Percentiles rank a stretch among this genome's conserved stretches.
These are phyloP conservation scores for Arthroderma sp. DNA, from an alignment of 2,329 filamentous ascomycete species.

Conservation along the genomic window DNA sequence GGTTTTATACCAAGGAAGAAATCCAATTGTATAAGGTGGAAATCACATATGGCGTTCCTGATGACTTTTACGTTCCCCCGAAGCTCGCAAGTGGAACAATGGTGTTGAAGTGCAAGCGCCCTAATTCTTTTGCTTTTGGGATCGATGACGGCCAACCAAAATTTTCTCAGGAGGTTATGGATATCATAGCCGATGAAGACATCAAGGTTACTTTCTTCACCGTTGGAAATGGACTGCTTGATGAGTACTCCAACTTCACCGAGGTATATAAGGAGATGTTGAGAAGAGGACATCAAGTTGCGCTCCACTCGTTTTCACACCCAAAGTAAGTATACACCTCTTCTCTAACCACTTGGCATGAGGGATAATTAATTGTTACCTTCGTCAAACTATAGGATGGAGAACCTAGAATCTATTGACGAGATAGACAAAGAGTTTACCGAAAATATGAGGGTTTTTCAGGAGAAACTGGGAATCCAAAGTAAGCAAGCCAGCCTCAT, in stretches of 20 bases:
- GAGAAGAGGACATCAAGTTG: constrained; percentile 51
- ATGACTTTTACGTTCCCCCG: constrained; percentile 38
- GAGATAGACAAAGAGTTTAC: constrained; percentile 28
- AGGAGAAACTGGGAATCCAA: constrained; percentile 19
- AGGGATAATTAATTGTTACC: too few species aligned
- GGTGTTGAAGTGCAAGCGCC: constrained; percentile 51
- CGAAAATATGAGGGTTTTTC: constrained; percentile 20
- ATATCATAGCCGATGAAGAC: constrained; percentile 46
- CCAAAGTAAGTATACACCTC: constrained; percentile 34
- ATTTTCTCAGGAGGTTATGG: constrained; percentile 47
- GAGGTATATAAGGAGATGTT: constrained; percentile 52
- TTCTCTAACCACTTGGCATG: background rate
- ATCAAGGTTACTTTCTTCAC: constrained; percentile 61
- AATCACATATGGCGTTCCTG: constrained; percentile 44
- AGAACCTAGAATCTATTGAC: constrained; percentile 18
- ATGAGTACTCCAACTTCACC: constrained; percentile 47
- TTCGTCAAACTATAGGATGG: constrained; percentile 19
- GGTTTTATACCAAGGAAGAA: constrained; percentile 44
- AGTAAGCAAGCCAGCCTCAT: constrained; percentile 16
- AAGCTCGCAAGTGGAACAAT: constrained; percentile 51
- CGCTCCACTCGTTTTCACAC: constrained; percentile 55
- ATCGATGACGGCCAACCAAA: constrained; percentile 55
- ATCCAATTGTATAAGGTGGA: constrained; percentile 47
- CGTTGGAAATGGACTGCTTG: constrained; percentile 49
- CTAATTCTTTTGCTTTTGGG: constrained; percentile 58